A percentile compares a stretch with the other conserved stretches of the same genome.
These are phyloP conservation scores for Colletotrichum sp. DNA, from an alignment of 2,329 filamentous ascomycete species.

Conservation along the genomic window DNA sequence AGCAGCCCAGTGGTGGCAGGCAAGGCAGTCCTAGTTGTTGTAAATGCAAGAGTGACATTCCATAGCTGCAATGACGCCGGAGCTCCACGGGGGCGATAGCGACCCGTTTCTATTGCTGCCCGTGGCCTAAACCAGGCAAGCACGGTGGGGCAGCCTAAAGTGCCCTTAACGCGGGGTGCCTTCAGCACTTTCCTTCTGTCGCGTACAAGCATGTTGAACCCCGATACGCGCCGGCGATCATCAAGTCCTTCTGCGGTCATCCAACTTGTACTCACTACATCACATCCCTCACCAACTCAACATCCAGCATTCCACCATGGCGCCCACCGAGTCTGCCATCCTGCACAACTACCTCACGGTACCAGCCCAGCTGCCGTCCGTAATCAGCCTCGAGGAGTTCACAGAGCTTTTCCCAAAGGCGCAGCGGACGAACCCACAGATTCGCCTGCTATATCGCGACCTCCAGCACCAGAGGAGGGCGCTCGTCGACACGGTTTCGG, in stretches of 20 bases:
- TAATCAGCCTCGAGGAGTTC: conserved; percentile 78
- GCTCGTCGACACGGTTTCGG: conserved; percentile 69
- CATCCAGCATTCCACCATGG: conserved; percentile 52
- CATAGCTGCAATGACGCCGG: not conserved
- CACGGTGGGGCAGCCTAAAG: not conserved
- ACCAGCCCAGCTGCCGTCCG: conserved; percentile 74
- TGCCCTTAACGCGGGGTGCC: not conserved
- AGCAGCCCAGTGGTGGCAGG: not conserved
- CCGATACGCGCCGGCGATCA: not conserved
- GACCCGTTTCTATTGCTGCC: not conserved
- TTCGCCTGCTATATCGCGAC: conserved; percentile 78
- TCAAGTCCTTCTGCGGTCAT: not conserved
- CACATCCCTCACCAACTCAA: not conserved
- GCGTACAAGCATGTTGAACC: not conserved
- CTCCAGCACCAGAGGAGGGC: conserved; percentile 76
- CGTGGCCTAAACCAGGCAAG: not conserved
- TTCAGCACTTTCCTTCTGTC: not conserved
- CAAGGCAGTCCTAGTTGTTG: not conserved
- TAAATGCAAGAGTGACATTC: not conserved
- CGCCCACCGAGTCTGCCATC: conserved; percentile 76
- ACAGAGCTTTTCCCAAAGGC: conserved; percentile 75
- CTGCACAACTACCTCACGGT: conserved; percentile 79
- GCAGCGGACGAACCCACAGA: conserved; percentile 68
- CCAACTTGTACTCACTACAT: not conserved
- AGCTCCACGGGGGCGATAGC: not conserved